Conservation (phyloP, 2,329 filamentous ascomycete species). For the Cladobotryum protrusum region DNA sequence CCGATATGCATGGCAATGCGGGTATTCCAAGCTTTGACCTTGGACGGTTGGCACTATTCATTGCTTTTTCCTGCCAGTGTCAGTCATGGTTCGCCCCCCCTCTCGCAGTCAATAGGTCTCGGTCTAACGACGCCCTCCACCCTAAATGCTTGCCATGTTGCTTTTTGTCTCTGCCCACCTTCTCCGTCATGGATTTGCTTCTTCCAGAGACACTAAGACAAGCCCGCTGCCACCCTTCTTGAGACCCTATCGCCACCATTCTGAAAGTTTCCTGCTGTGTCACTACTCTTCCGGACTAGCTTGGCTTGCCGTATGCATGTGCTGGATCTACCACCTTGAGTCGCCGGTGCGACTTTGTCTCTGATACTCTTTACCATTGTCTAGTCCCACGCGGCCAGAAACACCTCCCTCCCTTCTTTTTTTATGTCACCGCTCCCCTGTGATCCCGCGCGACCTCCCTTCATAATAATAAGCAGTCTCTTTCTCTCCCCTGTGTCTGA, state of each 20-base stretch:
- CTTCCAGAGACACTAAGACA: neutral
- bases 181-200: neutral
- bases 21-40: neutral
- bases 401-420: too few species aligned
- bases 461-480: neutral
- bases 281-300: too few species aligned
- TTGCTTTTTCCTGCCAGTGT: neutral
- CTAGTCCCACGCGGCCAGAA: too few species aligned
- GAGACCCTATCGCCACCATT: neutral
- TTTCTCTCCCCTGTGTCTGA: slow-evolving; percentile 9
- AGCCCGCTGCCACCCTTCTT: neutral
- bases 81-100: neutral
- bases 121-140: neutral
- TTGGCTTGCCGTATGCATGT: too few species aligned
- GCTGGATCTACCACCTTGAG: too few species aligned
- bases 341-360: too few species aligned
- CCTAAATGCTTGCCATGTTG: neutral
- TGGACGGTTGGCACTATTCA: neutral
- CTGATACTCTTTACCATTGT: too few species aligned
- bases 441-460: too few species aligned
- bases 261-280: too few species aligned
- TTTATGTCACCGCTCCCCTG: too few species aligned
- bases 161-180: neutral
- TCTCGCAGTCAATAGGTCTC: neutral
- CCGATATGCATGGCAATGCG: neutral